phyloP scores from a whole-genome alignment of 805 yeast species.

The Hanseniaspora thailandica region DNA sequence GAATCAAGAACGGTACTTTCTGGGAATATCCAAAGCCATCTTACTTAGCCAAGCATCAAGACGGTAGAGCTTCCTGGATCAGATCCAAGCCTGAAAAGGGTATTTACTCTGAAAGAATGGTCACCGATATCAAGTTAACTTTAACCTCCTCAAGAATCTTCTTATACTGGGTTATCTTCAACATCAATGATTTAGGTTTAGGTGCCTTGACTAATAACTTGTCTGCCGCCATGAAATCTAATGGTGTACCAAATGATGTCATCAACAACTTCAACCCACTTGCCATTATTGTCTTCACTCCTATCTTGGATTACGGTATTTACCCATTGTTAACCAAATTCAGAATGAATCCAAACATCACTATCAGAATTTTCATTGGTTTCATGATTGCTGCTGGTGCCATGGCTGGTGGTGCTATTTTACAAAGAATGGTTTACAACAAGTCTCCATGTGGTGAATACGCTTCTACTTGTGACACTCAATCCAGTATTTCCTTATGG shows the following conservation, averaged over 20 bases:
- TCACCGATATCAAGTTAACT: constrained; percentile 36
- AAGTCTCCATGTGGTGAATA: constrained; percentile 63
- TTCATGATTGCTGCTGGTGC: constrained; percentile 53
- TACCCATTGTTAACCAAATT: constrained; percentile 44
- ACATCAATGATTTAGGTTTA: constrained; percentile 21
- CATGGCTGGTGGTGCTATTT: constrained; percentile 65
- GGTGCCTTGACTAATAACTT: constrained; percentile 15
- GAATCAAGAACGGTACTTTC: constrained; percentile 33
- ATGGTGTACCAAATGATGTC: constrained; percentile 71
- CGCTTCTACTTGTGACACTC: constrained; percentile 45
- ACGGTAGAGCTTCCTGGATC: constrained; percentile 16
- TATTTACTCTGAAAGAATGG: constrained; percentile 33
- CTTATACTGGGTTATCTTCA: constrained; percentile 32
- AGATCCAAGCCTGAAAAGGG: constrained; percentile 22
- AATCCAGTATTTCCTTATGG: constrained; percentile 26
- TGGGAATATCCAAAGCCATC: constrained; percentile 35
- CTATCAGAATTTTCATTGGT: constrained; percentile 60
- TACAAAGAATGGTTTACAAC: constrained; percentile 56
- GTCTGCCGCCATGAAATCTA: constrained; percentile 14
- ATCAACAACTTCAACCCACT: constrained; percentile 66
- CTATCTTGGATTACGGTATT: constrained; percentile 49
- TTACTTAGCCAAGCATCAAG: constrained; percentile 2
- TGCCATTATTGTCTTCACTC: constrained; percentile 66
- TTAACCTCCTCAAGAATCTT: constrained; percentile 37
- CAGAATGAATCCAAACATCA: constrained; percentile 44